phyloP scores from a whole-genome alignment of 805 yeast species.

The Sungouiella blattae region DNA sequence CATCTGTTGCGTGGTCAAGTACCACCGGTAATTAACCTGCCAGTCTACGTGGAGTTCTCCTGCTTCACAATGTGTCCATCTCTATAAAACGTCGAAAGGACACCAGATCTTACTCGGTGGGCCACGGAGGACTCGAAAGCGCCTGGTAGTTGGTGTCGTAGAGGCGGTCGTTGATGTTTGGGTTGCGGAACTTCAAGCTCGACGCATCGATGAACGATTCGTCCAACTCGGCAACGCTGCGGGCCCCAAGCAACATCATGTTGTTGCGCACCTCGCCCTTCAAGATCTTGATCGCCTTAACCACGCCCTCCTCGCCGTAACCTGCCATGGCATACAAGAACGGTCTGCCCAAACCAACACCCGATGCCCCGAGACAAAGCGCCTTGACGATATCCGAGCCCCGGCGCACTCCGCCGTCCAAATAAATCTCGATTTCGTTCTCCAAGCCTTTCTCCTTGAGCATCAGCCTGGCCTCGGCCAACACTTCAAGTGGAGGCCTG shows the following conservation, averaged over 20 bases:
- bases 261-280: slow-evolving; percentile 4
- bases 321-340: slow-evolving; percentile 6
- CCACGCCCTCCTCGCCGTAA: slow-evolving; percentile 5
- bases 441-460: slow-evolving; percentile 4
- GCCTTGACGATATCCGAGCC: slow-evolving; percentile 7
- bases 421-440: slow-evolving; percentile 4
- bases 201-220: slow-evolving; percentile 2
- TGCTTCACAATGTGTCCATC: too few species aligned
- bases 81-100: too few species aligned
- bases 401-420: slow-evolving; percentile 6
- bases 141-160: slow-evolving; percentile 3
- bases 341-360: slow-evolving; percentile 6
- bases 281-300: slow-evolving; percentile 3
- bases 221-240: slow-evolving; percentile 2
- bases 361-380: slow-evolving; percentile 4
- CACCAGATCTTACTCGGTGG: too few species aligned
- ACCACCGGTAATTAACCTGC: too few species aligned
- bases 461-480: slow-evolving; percentile 4
- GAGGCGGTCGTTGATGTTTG: slow-evolving; percentile 3
- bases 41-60: too few species aligned
- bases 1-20: too few species aligned
- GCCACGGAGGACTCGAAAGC: slow-evolving; percentile 2
- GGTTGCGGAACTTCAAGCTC: slow-evolving; percentile 4
- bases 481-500: slow-evolving; percentile 5
- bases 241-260: slow-evolving; percentile 5